Evolutionary conservation across 768 basidiomycete species (phyloP).

Genomic region (Leucosporidium yakuticum): DNA sequence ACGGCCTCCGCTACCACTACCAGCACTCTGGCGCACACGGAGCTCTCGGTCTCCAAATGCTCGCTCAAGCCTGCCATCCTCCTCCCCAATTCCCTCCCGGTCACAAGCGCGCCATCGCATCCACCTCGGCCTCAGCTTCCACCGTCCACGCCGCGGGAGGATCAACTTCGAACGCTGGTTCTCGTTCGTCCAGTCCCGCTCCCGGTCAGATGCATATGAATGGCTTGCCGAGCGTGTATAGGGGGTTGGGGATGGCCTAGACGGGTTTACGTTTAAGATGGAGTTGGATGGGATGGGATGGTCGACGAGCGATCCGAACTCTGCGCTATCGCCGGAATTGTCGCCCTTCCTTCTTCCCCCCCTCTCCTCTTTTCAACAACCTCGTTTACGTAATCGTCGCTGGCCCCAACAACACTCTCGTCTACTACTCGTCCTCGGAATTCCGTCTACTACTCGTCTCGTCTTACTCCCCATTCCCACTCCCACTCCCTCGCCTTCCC

Average conservation of each 20-base stretch:
- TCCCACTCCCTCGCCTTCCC: neutral
- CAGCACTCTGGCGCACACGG: conserved; percentile 96
- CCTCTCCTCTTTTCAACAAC: neutral
- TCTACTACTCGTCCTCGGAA: neutral
- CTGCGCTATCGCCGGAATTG: too few species aligned
- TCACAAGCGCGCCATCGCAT: conserved; percentile 21
- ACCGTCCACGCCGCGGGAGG: conserved; percentile 4
- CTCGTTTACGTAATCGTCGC: neutral
- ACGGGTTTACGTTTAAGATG: neutral
- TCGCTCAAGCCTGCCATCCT: conserved; percentile 43
- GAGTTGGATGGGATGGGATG: neutral
- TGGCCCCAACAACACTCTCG: neutral
- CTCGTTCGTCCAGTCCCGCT: neutral
- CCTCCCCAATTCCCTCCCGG: conserved; percentile 35
- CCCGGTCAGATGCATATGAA: neutral
- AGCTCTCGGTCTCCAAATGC: conserved; percentile 72
- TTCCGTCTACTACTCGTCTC: neutral
- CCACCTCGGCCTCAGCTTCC: neutral
- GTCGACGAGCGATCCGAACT: too few species aligned
- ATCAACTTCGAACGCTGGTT: conserved; percentile 5
- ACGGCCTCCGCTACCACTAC: conserved; percentile 91
- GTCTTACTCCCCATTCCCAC: neutral
- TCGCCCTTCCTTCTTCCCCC: neutral
- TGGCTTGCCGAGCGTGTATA: neutral
- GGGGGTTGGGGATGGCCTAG: neutral